These are phyloP conservation scores for Anthracocystis setariae DNA, from an alignment of 1,284 basidiomycete genomes.

Conservation along the genomic window DNA sequence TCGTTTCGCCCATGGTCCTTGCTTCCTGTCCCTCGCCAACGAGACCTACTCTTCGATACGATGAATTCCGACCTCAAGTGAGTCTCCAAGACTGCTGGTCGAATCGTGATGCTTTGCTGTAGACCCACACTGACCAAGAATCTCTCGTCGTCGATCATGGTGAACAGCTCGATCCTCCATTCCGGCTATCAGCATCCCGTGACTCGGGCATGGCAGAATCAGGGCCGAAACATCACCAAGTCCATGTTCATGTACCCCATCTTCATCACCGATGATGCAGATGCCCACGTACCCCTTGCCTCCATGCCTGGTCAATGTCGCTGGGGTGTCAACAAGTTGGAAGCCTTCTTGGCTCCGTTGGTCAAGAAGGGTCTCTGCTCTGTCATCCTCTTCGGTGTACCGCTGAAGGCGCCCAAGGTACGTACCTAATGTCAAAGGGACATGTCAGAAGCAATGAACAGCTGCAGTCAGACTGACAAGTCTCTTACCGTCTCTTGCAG, in stretches of 20 bases:
- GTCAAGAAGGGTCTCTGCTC: conserved; percentile 88
- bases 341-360: conserved; percentile 84
- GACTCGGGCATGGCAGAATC: conserved; percentile 59
- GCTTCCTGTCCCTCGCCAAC: not conserved
- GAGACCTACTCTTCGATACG: not conserved
- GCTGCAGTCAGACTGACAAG: not conserved
- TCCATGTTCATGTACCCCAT: conserved; percentile 67
- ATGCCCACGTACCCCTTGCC: conserved; percentile 48
- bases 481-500: conserved; percentile 69
- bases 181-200: conserved; percentile 61
- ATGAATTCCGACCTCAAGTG: conserved; percentile 50
- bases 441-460: not conserved
- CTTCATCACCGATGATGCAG: conserved; percentile 64
- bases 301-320: conserved; percentile 65
- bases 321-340: conserved; percentile 94
- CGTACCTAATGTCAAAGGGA: not conserved
- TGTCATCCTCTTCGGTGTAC: conserved; percentile 97
- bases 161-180: conserved; percentile 51
- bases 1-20: not conserved
- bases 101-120: not conserved
- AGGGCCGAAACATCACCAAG: conserved; percentile 53
- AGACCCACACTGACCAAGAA: not conserved
- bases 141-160: not conserved
- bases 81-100: conserved; percentile 2
- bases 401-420: conserved; percentile 84